Evolutionary conservation across 179 eudicot species (phyloP), one percentile per base, ranked within the genome.

Genomic region (Gypsophila paniculata): DNA sequence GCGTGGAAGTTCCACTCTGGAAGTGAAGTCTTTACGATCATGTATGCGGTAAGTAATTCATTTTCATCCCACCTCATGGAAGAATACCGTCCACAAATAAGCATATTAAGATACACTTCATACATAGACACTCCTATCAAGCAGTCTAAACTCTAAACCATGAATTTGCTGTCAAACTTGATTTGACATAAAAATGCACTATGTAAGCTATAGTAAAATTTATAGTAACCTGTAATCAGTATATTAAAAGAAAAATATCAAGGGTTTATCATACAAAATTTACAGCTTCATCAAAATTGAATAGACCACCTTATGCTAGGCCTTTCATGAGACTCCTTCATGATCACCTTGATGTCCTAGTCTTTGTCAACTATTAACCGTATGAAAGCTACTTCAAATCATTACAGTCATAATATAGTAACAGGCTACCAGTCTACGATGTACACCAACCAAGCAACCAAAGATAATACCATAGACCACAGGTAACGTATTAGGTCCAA

Each of bases 1-100:
- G 96, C 96, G 55, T 93, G 96, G 97, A 79, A 77, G 44, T 76
- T 93, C 52, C 98, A 85, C 76, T 85, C 96, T 12, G 95, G 98
- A 55, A 87, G 83, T 32, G 98, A 93, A 78, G 80, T 93, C 65
- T 91, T 93, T 79, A 93, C 88, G 12, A 85, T 93, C 72, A 80
- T 93, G 85, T 93, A 93, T 18, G 98, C 96, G 77, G 98, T 91
- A 65, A 84, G 92, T 57, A 25, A 32, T 71, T 52, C 71, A 68
- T 12, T 68, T 52, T 3, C 17, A 51, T 8, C 14, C n/a, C 61
- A 3, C 71, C 58, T 13, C 71, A 67, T 61, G 22, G 18, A 32
- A 61, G 18, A 61, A 0, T 15, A 34, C 12, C 46, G 6, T 42
- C 11, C 10, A 57, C 25, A 52, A 57, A 22, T 57, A 57, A 0